These are phyloP conservation scores for Cronartium quercuum DNA, from an alignment of 1,284 basidiomycete species.

Conservation along the genomic window DNA sequence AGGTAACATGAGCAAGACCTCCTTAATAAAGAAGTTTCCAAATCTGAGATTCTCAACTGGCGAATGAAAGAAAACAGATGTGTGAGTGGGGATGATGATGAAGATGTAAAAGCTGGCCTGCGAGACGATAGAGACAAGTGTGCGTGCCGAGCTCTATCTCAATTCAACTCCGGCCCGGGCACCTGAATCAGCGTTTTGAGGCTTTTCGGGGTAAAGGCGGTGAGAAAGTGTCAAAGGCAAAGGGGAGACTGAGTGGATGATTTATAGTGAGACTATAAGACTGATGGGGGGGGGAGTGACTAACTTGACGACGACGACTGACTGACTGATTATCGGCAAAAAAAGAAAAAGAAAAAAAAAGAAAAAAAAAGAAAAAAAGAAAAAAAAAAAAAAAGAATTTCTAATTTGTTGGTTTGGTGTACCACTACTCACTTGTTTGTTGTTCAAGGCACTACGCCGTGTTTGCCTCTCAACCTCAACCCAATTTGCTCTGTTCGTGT, in stretches of 20 bases:
- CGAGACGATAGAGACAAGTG: conserved; percentile 2
- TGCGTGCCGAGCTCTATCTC: not conserved
- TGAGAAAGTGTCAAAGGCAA: not conserved
- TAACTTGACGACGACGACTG: too few relatives aligned
- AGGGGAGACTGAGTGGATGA: not conserved
- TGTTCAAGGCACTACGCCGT: too few relatives aligned
- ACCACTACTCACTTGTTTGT: not conserved
- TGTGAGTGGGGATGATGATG: not conserved
- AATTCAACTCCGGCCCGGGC: conserved; percentile 1
- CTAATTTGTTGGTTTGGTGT: not conserved
- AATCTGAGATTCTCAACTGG: conserved; percentile 1
- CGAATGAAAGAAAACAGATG: not conserved
- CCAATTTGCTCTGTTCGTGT: too few relatives aligned
- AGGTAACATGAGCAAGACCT: not conserved
- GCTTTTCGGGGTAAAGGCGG: not conserved
- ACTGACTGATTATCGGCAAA: too few relatives aligned
- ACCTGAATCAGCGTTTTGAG: not conserved
- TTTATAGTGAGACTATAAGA: too few relatives aligned
- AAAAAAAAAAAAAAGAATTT: too few relatives aligned
- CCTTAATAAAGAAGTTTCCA: conserved; percentile 1
- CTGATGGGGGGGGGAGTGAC: too few relatives aligned
- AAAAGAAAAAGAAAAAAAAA: too few relatives aligned
- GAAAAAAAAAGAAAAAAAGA: too few relatives aligned
- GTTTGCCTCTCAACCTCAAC: not conserved
- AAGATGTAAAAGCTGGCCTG: not conserved